A percentile compares a stretch with the other conserved stretches of the same genome.
Evolutionary conservation across 2,329 filamentous ascomycete genomes (phyloP).

Genomic region (Rutstroemia sp.): DNA sequence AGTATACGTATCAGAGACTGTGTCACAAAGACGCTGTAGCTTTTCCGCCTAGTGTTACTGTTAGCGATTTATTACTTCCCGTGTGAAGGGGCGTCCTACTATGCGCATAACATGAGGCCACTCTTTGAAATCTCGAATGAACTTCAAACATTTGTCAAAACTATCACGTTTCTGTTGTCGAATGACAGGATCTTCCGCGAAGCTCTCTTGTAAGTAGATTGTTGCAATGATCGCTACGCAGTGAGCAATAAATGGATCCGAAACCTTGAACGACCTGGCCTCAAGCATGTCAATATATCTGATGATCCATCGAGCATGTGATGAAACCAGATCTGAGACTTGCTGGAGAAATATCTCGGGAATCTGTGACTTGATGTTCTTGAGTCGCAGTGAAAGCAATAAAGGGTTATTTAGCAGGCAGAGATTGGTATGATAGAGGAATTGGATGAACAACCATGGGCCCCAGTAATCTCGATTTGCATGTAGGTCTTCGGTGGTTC

Average conservation of each 20-base stretch:
- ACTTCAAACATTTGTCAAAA: slow-evolving; percentile 38
- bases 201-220: slow-evolving; percentile 46
- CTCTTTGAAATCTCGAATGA: slow-evolving; percentile 34
- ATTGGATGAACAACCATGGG: slow-evolving; percentile 44
- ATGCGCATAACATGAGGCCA: slow-evolving; percentile 40
- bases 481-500: slow-evolving; percentile 35
- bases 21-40: slow-evolving; percentile 35
- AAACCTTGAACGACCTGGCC: slow-evolving; percentile 38
- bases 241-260: slow-evolving; percentile 41
- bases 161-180: slow-evolving; percentile 36
- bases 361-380: slow-evolving; percentile 44
- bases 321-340: slow-evolving; percentile 43
- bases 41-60: slow-evolving; percentile 32
- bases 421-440: slow-evolving; percentile 45
- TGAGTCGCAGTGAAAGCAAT: slow-evolving; percentile 43
- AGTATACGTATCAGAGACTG: slow-evolving; percentile 37
- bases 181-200: slow-evolving; percentile 32
- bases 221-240: slow-evolving; percentile 45
- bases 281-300: slow-evolving; percentile 42
- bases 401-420: slow-evolving; percentile 47
- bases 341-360: slow-evolving; percentile 48
- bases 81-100: slow-evolving; percentile 23
- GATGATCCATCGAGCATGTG: slow-evolving; percentile 45
- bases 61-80: background rate
- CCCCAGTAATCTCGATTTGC: slow-evolving; percentile 43